Base-by-base conservation (phyloP, 352 stramenopile genomes). In the Phytophthora sp. region DNA sequence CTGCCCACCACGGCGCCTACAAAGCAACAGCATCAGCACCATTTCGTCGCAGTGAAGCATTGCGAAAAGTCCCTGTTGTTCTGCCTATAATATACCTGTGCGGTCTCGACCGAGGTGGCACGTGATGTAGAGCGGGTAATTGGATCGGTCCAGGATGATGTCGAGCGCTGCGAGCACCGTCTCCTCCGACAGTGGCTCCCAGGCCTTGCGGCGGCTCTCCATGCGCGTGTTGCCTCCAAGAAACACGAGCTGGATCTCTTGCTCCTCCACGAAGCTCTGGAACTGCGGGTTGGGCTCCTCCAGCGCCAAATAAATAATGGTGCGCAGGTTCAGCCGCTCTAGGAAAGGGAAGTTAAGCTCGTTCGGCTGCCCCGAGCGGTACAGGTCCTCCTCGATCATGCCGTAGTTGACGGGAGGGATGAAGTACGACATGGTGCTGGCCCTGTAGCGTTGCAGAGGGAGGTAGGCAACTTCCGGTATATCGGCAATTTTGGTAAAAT, bases 331-430 rank as follows among this genome's bases (percentile, higher is more conserved):
- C 27, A 98, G 73, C 16, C 90, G 86, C 75, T 98, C 92, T 8
- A 98, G 74, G 63, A 97, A 98, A 18, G 90, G 89, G 63, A 96
- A 97, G 69, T 97, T 98, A 52, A 98, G 88, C 73, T 98, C 92
- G 57, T 92, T 97, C 11, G 92, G 90, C 63, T 96, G 86, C 7
- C 86, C 91, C 7, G 86, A 97, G 35, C 92, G 86, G 66, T 98
- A 97, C 23, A 98, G 67, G 52, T 96, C 89, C 65, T 97, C 90
- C 53, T 97, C 89, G 36, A 98, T 89, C 82, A 97, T 95, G 63
- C 89, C 90, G 73, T 97, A 98, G 74, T 97, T 98, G 44, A 97
- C 86, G 1, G 92, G 92, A 36, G 92, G 92, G 66, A 98, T 97
- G 74, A 96, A 95, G 71, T 95, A 95, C 57, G 88, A 93, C 89